Base-by-base conservation (phyloP, 1,139 yeast genomes). In the Lodderomyces margitis region DNA sequence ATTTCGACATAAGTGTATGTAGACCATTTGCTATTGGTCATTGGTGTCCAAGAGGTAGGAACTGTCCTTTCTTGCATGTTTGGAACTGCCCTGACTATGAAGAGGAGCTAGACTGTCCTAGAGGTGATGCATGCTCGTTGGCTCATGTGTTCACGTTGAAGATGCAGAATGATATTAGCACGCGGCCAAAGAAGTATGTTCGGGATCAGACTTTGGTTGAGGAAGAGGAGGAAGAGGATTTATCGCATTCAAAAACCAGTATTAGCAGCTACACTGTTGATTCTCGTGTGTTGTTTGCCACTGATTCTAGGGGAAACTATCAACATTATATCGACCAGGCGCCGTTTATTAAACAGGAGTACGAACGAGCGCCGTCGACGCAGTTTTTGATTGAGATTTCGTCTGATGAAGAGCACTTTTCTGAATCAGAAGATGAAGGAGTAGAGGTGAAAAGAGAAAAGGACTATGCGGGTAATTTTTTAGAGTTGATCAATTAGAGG, bases 11-110 rank as follows among this genome's bases (percentile, higher is more conserved):
- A 5, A 64, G 70, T 58, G 66, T 79, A 0, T 86, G 95, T 53
- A 68, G 87, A 23, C 81, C 77, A 24, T 87, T 87, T 65, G 74
- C 91, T 1, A 54, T 81, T 27, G 76, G 77, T 7, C 91, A 92
- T 1, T 83, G 77, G 62, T 86, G 95, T 59, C 75, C 66, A 21
- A 58, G 77, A 30, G 95, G 95, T 0, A 56, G 61, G 17, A 52
- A 57, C 30, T 86, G 95, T 57, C 69, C 74, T 5, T 71, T 76
- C 43, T 60, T 75, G 33, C 95, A 86, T 58, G 62, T 66, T 9
- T 74, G 68, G 51, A 78, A 77, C 44, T 86, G 95, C 58, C 94
- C 95, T 0, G 92, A 85, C 54, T 79, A 72, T 50, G 83, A 78
- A 48, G 81, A 78, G 46, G 65, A 67, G 16, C 85, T 85, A 11